Evolutionary conservation across 208 protist genomes (phyloP).

Genomic region (Crithidia acanthocephali): DNA sequence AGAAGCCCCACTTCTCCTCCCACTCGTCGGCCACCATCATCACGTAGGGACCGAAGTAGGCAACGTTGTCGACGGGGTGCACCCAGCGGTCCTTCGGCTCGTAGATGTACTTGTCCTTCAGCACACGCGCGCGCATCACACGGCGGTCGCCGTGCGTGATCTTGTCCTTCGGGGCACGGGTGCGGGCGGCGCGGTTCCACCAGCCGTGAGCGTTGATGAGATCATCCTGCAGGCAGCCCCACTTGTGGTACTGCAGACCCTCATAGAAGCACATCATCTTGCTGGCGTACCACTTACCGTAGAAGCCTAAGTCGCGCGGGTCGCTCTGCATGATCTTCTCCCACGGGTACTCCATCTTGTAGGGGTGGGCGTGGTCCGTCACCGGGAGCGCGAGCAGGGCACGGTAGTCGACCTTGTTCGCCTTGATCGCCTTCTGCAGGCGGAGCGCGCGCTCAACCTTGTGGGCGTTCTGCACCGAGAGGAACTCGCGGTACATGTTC

Average conservation of each 20-base stretch:
- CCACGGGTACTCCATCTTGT: slow-evolving; percentile 94
- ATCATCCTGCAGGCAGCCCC: slow-evolving; percentile 90
- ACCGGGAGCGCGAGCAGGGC: slow-evolving; percentile 90
- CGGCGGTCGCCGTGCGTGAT: slow-evolving; percentile 86
- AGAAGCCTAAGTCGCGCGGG: slow-evolving; percentile 73
- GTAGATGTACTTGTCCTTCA: slow-evolving; percentile 94
- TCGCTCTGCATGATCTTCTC: slow-evolving; percentile 90
- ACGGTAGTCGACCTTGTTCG: slow-evolving; percentile 93
- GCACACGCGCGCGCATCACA: slow-evolving; percentile 86
- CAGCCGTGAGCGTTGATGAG: slow-evolving; percentile 91
- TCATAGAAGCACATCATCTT: slow-evolving; percentile 94
- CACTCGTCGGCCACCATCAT: slow-evolving; percentile 94
- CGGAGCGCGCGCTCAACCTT: slow-evolving; percentile 89
- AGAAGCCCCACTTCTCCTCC: slow-evolving; percentile 95
- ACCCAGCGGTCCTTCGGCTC: slow-evolving; percentile 91
- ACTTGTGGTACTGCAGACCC: slow-evolving; percentile 89
- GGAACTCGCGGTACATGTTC: slow-evolving; percentile 90
- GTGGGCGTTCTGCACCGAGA: slow-evolving; percentile 89
- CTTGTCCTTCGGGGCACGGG: slow-evolving; percentile 87
- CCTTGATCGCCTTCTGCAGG: slow-evolving; percentile 91
- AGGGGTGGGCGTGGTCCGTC: slow-evolving; percentile 92
- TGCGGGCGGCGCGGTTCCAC: slow-evolving; percentile 90
- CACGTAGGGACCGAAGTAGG: slow-evolving; percentile 91
- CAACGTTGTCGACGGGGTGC: slow-evolving; percentile 90
- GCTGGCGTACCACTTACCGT: slow-evolving; percentile 90